Conservation (phyloP, 805 yeast species). For the Wickerhamiella sorbophila region DNA sequence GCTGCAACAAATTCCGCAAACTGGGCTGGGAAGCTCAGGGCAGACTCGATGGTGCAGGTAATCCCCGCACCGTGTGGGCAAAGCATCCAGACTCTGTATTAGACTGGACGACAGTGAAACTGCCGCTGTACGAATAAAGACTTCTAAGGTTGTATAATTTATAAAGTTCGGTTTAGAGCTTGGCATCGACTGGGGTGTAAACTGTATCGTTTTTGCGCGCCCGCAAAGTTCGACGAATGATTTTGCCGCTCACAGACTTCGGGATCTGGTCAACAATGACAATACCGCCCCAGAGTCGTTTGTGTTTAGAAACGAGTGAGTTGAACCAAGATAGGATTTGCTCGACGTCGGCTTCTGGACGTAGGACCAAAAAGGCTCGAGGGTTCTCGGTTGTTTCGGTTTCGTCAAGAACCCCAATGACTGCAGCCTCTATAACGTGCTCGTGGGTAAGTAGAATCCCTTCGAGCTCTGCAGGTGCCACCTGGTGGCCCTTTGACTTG, state of each 20-base stretch:
- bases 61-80: slow-evolving; percentile 19
- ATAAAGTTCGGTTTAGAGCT: neutral
- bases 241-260: slow-evolving; percentile 87
- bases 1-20: slow-evolving; percentile 18
- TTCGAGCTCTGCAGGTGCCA: slow-evolving; percentile 88
- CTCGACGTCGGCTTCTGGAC: slow-evolving; percentile 13
- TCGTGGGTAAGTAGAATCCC: slow-evolving; percentile 61
- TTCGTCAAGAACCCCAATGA: slow-evolving; percentile 51
- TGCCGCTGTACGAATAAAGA: too few species aligned
- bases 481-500: slow-evolving; percentile 62
- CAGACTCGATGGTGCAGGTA: slow-evolving; percentile 13
- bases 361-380: slow-evolving; percentile 23
- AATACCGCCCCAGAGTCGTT: slow-evolving; percentile 31
- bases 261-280: slow-evolving; percentile 71
- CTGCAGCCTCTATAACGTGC: slow-evolving; percentile 73
- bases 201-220: slow-evolving; percentile 26
- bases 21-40: slow-evolving; percentile 32
- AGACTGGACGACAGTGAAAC: too few species aligned
- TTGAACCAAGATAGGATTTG: slow-evolving; percentile 21
- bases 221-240: slow-evolving; percentile 78
- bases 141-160: too few species aligned
- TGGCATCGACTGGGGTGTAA: neutral
- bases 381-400: slow-evolving; percentile 62
- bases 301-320: slow-evolving; percentile 22
- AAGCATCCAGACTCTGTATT: neutral